These are phyloP conservation scores for Hordeum marinum DNA, from an alignment of 176 grass and related monocot genomes.

Conservation along the genomic window DNA sequence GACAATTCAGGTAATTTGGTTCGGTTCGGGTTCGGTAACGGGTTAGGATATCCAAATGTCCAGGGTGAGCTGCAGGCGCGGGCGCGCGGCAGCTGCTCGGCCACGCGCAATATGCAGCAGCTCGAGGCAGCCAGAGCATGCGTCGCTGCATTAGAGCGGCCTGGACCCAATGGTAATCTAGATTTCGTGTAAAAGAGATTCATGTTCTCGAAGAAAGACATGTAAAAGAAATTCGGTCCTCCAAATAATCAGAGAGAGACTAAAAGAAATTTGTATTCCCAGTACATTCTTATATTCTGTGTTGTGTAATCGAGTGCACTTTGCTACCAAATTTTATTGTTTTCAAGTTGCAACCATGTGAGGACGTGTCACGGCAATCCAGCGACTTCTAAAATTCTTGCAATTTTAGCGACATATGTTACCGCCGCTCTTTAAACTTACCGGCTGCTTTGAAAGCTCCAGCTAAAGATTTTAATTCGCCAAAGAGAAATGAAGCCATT, in stretches of 20 bases:
- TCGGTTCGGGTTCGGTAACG: too few species aligned
- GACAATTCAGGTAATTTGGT: too few species aligned
- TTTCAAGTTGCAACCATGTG: not conserved
- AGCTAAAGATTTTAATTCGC: not conserved
- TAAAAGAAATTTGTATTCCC: not conserved
- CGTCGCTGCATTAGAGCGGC: too few species aligned
- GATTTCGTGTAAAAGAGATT: too few species aligned
- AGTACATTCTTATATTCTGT: not conserved
- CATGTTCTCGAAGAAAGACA: not conserved
- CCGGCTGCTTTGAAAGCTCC: not conserved
- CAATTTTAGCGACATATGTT: not conserved
- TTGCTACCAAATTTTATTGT: not conserved
- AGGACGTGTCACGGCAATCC: not conserved
- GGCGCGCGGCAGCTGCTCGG: too few species aligned
- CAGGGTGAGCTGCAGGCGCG: too few species aligned
- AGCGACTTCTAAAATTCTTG: not conserved
- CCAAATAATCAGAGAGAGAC: not conserved
- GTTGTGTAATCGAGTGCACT: not conserved
- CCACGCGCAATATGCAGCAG: too few species aligned
- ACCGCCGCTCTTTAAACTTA: not conserved
- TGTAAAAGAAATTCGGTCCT: not conserved
- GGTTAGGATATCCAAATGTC: too few species aligned
- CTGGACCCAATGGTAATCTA: too few species aligned
- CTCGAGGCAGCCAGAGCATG: too few species aligned
- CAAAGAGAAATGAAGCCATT: slow-evolving; percentile 1